Conservation (phyloP, 805 yeast genomes). For the Clavispora phyllophila region DNA sequence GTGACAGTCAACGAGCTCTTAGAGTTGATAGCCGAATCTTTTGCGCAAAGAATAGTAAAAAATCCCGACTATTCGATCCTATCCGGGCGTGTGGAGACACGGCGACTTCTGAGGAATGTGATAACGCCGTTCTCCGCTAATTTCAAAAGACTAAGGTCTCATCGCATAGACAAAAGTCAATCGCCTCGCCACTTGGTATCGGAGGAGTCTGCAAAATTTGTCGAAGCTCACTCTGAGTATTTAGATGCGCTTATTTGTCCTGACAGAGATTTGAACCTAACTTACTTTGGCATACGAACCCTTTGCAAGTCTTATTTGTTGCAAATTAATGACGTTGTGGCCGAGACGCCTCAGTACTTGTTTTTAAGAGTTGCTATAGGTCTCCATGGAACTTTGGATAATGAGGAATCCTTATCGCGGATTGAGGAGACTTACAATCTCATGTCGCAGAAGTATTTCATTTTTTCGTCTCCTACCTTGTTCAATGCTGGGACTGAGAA, state of each 20-base stretch:
- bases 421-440: slow-evolving; percentile 79
- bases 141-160: slow-evolving; percentile 14
- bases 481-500: slow-evolving; percentile 89
- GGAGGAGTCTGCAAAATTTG: slow-evolving; percentile 56
- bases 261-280: slow-evolving; percentile 71
- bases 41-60: slow-evolving; percentile 28
- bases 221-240: slow-evolving; percentile 56
- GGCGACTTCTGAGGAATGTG: slow-evolving; percentile 20
- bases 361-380: slow-evolving; percentile 91
- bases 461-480: slow-evolving; percentile 93
- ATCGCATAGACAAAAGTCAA: slow-evolving; percentile 7
- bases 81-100: slow-evolving; percentile 35
- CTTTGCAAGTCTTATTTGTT: slow-evolving; percentile 80
- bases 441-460: slow-evolving; percentile 84
- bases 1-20: slow-evolving; percentile 18
- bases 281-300: slow-evolving; percentile 91
- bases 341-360: slow-evolving; percentile 89
- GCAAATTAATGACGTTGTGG: slow-evolving; percentile 45
- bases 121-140: slow-evolving; percentile 21
- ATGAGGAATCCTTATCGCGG: slow-evolving; percentile 18
- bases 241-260: slow-evolving; percentile 70
- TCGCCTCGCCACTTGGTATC: slow-evolving; percentile 57
- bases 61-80: slow-evolving; percentile 33
- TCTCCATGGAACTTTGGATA: slow-evolving; percentile 69
- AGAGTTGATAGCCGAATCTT: slow-evolving; percentile 27